These are phyloP conservation scores for Mallotus nudiflorus DNA, from an alignment of 345 rosid genomes.

Conservation along the genomic window DNA sequence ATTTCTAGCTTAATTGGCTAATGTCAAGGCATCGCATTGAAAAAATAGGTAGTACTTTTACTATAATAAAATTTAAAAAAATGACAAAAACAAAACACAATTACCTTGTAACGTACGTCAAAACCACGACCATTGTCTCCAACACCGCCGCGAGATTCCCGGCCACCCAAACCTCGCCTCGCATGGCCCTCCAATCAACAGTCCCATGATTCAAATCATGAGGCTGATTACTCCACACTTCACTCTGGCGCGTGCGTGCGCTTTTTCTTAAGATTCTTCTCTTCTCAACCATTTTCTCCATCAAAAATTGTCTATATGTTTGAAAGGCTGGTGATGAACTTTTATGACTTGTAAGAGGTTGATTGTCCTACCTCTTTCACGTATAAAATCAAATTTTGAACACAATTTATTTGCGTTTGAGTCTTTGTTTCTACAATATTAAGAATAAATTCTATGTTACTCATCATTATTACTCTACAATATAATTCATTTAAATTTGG, in stretches of 20 bases:
- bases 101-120: conserved; percentile 22
- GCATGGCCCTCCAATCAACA: neutral
- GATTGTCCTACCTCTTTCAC: conserved; percentile 9
- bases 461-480: too few relatives aligned
- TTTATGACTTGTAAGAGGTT: neutral
- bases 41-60: neutral
- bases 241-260: neutral
- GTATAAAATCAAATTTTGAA: too few relatives aligned
- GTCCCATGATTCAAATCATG: neutral
- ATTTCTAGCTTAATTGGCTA: conserved; percentile 3
- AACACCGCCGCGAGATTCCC: conserved; percentile 44
- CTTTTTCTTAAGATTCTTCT: neutral
- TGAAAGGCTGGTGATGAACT: too few relatives aligned
- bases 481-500: too few relatives aligned
- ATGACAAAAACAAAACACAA: neutral
- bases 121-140: conserved; percentile 20
- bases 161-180: conserved; percentile 19
- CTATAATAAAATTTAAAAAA: too few relatives aligned
- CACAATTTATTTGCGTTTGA: too few relatives aligned
- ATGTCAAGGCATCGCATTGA: neutral
- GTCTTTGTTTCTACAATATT: too few relatives aligned
- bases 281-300: too few relatives aligned
- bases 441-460: too few relatives aligned
- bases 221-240: neutral
- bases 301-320: too few relatives aligned